Conservation (phyloP, 1,284 basidiomycete species). For the Clitocybe nebularis region DNA sequence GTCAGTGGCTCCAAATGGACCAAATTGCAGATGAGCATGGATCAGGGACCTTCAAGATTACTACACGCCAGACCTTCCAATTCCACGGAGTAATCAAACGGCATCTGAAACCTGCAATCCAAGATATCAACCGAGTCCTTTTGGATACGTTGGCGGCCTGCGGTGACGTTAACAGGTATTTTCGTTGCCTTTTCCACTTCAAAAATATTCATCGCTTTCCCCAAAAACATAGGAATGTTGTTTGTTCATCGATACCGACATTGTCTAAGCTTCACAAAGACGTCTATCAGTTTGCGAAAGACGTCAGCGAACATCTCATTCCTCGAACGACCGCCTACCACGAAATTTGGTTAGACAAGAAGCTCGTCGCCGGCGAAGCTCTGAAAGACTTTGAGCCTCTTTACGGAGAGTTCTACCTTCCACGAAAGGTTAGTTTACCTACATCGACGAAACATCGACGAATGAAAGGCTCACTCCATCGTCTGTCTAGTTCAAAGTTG, state of each 20-base stretch:
- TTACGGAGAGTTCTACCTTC: constrained; percentile 96
- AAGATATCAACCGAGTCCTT: constrained; percentile 89
- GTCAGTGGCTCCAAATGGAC: constrained; percentile 96
- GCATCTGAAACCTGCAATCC: constrained; percentile 94
- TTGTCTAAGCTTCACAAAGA: constrained; percentile 82
- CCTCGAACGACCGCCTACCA: constrained; percentile 95
- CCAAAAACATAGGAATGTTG: constrained; percentile 84
- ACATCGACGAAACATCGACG: background rate
- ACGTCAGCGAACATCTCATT: constrained; percentile 83
- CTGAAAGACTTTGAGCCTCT: constrained; percentile 93
- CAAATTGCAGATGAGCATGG: constrained; percentile 95
- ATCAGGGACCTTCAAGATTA: constrained; percentile 94
- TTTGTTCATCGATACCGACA: constrained; percentile 89
- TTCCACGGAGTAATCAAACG: constrained; percentile 99
- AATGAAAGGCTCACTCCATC: constrained; percentile 13
- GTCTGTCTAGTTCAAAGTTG: constrained; percentile 85
- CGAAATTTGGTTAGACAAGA: constrained; percentile 99
- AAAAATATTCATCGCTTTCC: constrained; percentile 9
- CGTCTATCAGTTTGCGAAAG: constrained; percentile 85
- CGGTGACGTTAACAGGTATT: constrained; percentile 92
- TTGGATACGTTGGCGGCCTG: constrained; percentile 98
- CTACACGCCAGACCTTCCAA: constrained; percentile 98
- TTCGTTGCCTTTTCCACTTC: background rate
- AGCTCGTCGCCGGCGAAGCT: constrained; percentile 88
- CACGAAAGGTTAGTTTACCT: constrained; percentile 67